Evolutionary conservation across 176 grass and related monocot genomes (phyloP).

Genomic region (Bromus sterilis): DNA sequence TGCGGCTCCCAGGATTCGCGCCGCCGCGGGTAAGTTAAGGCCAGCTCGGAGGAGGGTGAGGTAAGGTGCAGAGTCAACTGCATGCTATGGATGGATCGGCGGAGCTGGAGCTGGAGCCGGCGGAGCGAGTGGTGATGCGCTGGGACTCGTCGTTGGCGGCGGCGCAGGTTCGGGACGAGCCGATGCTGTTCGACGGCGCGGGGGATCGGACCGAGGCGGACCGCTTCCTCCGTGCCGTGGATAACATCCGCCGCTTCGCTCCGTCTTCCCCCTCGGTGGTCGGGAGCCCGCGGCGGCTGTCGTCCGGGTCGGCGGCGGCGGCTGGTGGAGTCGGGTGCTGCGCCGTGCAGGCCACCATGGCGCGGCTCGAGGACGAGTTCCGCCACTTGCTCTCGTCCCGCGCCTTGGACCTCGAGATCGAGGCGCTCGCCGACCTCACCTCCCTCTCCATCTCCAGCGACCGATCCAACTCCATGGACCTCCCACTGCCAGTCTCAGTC

Average conservation of each 20-base stretch:
- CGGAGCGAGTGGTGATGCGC: conserved; percentile 44
- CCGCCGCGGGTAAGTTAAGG: conserved; percentile 18
- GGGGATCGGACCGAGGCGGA: conserved; percentile 46
- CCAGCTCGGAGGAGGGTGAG: conserved; percentile 16
- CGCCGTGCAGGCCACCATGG: conserved; percentile 59
- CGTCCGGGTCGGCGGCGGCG: not conserved
- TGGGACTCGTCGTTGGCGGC: conserved; percentile 34
- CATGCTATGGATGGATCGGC: conserved; percentile 39
- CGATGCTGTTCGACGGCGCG: conserved; percentile 44
- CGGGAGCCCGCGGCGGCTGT: conserved; percentile 50
- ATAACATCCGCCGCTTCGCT: conserved; percentile 51
- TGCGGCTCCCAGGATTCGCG: conserved; percentile 56
- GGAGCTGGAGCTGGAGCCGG: conserved; percentile 60
- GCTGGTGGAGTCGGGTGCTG: not conserved
- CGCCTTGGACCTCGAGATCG: conserved; percentile 49
- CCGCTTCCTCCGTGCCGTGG: conserved; percentile 59
- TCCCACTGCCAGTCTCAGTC: too few species aligned
- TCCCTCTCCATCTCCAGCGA: conserved; percentile 41
- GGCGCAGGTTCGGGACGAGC: conserved; percentile 21
- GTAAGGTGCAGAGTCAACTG: conserved; percentile 33
- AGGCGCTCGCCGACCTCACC: conserved; percentile 49
- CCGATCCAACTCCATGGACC: conserved; percentile 24
- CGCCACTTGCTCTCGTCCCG: conserved; percentile 57
- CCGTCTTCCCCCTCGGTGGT: conserved; percentile 24
- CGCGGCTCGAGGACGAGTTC: conserved; percentile 80